phyloP scores from a whole-genome alignment of 2,329 filamentous ascomycete genomes.

The Hypoxylon sp. region DNA sequence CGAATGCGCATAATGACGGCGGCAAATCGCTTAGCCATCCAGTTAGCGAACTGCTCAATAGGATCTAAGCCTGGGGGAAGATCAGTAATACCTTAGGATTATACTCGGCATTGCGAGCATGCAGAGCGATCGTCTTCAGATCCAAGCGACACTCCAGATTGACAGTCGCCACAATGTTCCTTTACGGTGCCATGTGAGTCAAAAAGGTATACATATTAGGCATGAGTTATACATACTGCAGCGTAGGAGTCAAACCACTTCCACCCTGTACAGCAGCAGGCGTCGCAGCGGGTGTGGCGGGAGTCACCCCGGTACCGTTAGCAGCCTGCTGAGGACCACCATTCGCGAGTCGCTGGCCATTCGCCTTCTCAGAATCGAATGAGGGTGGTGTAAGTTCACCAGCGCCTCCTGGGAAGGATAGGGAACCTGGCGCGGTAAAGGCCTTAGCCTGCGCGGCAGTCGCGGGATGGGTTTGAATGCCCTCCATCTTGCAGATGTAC shows the following conservation, averaged over 20 bases:
- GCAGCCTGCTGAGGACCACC: constrained; percentile 69
- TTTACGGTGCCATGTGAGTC: constrained; percentile 72
- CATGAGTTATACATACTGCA: constrained; percentile 88
- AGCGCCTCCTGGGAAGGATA: constrained; percentile 90
- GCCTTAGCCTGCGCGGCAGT: constrained; percentile 95
- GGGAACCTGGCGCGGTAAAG: constrained; percentile 91
- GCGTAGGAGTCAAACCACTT: constrained; percentile 90
- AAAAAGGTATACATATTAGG: constrained; percentile 59
- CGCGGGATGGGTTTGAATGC: constrained; percentile 77
- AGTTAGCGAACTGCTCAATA: constrained; percentile 50
- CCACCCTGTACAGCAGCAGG: constrained; percentile 86
- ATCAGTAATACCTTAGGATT: constrained; percentile 87
- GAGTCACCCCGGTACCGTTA: constrained; percentile 85
- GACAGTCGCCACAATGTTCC: constrained; percentile 99
- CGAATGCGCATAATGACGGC: constrained; percentile 99
- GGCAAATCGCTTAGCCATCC: constrained; percentile 84
- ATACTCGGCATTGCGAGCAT: constrained; percentile 98
- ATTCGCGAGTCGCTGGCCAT: constrained; percentile 63
- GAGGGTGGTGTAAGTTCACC: constrained; percentile 86
- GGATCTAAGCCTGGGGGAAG: constrained; percentile 44
- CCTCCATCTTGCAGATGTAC: constrained; percentile 51
- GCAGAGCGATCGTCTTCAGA: constrained; percentile 97
- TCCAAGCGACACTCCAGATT: constrained; percentile 98
- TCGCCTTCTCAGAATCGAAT: constrained; percentile 75
- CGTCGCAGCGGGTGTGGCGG: constrained; percentile 91